Evolutionary conservation across 495 filamentous ascomycete genomes (phyloP).

Genomic region (Annulohypoxylon moriforme): DNA sequence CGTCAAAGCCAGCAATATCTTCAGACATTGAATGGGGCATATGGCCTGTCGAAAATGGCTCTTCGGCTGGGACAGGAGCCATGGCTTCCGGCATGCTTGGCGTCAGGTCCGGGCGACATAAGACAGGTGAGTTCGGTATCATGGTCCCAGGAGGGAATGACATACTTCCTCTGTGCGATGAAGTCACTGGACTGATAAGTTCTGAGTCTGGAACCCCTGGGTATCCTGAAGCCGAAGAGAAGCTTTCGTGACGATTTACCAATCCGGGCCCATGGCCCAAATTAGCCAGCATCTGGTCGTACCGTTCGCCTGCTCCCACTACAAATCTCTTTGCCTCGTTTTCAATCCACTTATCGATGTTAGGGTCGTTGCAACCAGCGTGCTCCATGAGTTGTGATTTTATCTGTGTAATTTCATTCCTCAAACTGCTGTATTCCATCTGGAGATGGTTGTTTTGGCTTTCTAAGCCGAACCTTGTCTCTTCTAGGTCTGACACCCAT

Average conservation of each 20-base stretch:
- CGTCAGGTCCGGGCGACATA: conserved; percentile 21
- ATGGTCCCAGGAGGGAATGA: conserved; percentile 26
- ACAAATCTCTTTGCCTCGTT: conserved; percentile 57
- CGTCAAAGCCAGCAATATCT: conserved; percentile 11
- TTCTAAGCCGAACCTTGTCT: conserved; percentile 56
- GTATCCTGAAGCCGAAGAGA: conserved; percentile 29
- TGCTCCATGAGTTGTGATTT: conserved; percentile 70
- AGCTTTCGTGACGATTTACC: conserved; percentile 24
- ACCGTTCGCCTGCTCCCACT: conserved; percentile 47
- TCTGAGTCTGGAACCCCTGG: conserved; percentile 10
- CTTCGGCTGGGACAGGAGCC: conserved; percentile 1
- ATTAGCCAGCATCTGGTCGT: conserved; percentile 48
- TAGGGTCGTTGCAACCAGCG: conserved; percentile 66
- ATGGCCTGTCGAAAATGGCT: conserved; percentile 13
- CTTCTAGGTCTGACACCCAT: conserved; percentile 71
- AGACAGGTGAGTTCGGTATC: conserved; percentile 22
- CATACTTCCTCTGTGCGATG: conserved; percentile 18
- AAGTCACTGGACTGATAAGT: conserved; percentile 22
- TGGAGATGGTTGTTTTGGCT: conserved; percentile 50
- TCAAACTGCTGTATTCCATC: conserved; percentile 54
- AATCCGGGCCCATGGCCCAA: conserved; percentile 26
- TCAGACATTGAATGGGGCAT: neutral
- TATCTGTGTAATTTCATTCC: conserved; percentile 61
- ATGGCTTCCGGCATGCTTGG: conserved; percentile 13
- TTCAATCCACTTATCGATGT: conserved; percentile 60